Evolutionary conservation across 768 basidiomycete species (phyloP), one percentile per base, ranked within the genome.

Genomic region (Goffeauzyma gilvescens): DNA sequence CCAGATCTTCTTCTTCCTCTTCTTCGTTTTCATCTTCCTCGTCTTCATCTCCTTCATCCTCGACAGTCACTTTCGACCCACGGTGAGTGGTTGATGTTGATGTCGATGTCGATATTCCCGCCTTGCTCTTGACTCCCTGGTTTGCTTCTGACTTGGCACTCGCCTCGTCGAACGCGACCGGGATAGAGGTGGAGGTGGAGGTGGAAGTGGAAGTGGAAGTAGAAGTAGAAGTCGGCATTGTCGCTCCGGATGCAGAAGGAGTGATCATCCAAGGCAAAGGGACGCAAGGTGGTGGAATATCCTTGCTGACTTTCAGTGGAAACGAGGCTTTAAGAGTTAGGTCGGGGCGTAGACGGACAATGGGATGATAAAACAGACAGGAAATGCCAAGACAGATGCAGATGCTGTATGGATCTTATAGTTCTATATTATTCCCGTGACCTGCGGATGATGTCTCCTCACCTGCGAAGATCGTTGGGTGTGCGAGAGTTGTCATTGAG

Each of bases 1-100:
- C 57, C 21, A 61, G 38, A 41, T 60, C 58, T 20, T 60, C 59
- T 20, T 60, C 59, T 22, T 60, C 59, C 21, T 60, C 58, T 21
- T 58, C n/a, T n/a, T n/a, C n/a, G n/a, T n/a, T n/a, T n/a, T n/a
- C n/a, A n/a, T n/a, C n/a, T n/a, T n/a, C n/a, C n/a, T n/a, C n/a
- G n/a, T n/a, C n/a, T n/a, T n/a, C n/a, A n/a, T n/a, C n/a, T n/a
- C n/a, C 52, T 7, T 56, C 58, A 26, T 55, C 50, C 13, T 50
- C 44, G 0, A 55, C 56, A 22, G 51, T 50, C 2, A 54, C n/a
- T 35, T n/a, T n/a, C n/a, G n/a, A 30, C 9, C 28, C n/a, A 30
- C n/a, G n/a, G 9, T 9, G 28, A 30, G 28, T 30, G 28, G n/a
- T 30, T 30, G 28, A 9, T 30, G 28, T 9, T 30, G 28, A 9